Evolutionary conservation across 192 early-diverging fungal genomes (phyloP), one percentile per base, ranked within the genome.

Genomic region (Entomortierella lignicola): DNA sequence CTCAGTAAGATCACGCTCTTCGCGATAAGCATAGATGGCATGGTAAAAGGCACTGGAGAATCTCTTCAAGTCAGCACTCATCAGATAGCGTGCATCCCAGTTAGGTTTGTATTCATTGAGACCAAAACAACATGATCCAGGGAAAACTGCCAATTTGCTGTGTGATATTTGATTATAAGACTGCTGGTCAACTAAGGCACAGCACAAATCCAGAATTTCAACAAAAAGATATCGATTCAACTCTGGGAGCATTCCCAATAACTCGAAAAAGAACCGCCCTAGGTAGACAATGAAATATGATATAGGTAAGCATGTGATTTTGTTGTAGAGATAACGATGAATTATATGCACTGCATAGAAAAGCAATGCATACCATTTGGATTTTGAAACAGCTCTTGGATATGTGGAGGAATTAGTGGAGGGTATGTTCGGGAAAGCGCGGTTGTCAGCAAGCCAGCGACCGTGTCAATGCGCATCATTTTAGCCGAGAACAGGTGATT

Each of bases 321-420:
- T n/a, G n/a, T n/a, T n/a, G n/a, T n/a, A n/a, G n/a, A n/a, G n/a
- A n/a, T n/a, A n/a, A n/a, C n/a, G n/a, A n/a, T n/a, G n/a, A n/a
- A n/a, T n/a, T n/a, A n/a, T n/a, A n/a, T n/a, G n/a, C n/a, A 50
- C 15, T 50, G 21, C 15, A 26, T 29, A 29, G 7, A 54, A 26
- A 30, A 54, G 7, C 26, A 54, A 27, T 10, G 44, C 43, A 34
- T 77, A 77, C 73, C 73, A 55, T 77, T 77, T 43, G 73, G 73
- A 51, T 77, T 77, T 26, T 77, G 73, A 69, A 77, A 77, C 73
- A 69, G 57, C 48, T 77, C 73, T 21, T 77, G 73, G 60, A 77
- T 68, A 37, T 77, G 73, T 39, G 59, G 60, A 32, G 73, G 73
- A 54, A 77, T 69, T 27, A 77, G 52, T 2, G 73, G 73, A 17